These are phyloP conservation scores for Phytophthora melonis DNA, from an alignment of 352 stramenopile genomes.

Conservation along the genomic window DNA sequence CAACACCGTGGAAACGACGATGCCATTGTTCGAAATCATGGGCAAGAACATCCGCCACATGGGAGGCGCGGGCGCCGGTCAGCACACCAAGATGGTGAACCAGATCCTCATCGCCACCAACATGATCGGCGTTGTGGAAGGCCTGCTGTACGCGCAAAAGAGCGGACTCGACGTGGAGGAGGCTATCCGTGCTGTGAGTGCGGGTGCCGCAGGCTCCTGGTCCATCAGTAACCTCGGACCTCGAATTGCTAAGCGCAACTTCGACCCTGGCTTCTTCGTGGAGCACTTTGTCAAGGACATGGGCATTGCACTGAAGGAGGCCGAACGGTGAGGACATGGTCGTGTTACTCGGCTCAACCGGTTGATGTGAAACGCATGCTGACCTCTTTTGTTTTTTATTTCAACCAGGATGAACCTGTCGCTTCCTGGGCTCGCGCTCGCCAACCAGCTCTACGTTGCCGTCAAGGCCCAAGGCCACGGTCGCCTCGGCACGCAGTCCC, in stretches of 20 bases:
- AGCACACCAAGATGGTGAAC: conserved; percentile 95
- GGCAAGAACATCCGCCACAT: conserved; percentile 93
- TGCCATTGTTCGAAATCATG: conserved; percentile 91
- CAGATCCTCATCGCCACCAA: conserved; percentile 91
- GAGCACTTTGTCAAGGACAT: conserved; percentile 94
- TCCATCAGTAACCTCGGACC: conserved; percentile 93
- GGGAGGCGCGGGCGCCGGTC: conserved; percentile 79
- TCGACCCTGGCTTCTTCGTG: conserved; percentile 91
- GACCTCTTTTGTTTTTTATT: conserved; percentile 3
- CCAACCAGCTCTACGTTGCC: conserved; percentile 90
- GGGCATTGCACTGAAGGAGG: conserved; percentile 91
- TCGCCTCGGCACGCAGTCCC: conserved; percentile 86
- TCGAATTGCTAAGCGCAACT: conserved; percentile 89
- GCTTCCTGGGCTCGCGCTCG: conserved; percentile 84
- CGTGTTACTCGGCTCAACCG: not conserved
- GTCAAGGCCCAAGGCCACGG: conserved; percentile 89
- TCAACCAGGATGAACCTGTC: conserved; percentile 84
- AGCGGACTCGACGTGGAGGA: conserved; percentile 88
- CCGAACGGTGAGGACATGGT: conserved; percentile 49
- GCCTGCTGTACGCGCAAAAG: conserved; percentile 88
- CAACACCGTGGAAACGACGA: conserved; percentile 69
- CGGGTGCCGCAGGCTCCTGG: conserved; percentile 88
- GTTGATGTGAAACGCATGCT: not conserved
- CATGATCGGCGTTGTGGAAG: conserved; percentile 92
- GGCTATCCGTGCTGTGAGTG: conserved; percentile 86